Percentiles rank a stretch among this genome's conserved stretches.
Evolutionary conservation across 73 alveolate genomes (phyloP).

Genomic region (Blepharisma stoltei): DNA sequence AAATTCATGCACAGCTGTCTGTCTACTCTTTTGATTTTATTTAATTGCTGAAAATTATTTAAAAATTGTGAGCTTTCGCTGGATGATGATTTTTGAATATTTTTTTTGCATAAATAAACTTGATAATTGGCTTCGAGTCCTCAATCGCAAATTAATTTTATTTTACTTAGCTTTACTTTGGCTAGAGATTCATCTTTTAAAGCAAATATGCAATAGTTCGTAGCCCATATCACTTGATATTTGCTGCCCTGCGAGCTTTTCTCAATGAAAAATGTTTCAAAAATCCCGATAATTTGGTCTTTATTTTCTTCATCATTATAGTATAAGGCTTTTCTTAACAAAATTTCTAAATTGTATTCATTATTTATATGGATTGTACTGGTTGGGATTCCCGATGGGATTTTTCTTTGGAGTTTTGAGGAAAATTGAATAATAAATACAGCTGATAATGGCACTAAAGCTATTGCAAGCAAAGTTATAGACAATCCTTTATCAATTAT

Average conservation of each 20-base stretch:
- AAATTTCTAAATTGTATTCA: neutral
- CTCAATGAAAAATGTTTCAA: neutral
- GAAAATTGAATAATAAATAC: neutral
- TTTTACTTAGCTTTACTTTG: neutral
- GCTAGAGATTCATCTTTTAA: slow-evolving; percentile 6
- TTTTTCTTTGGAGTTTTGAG: neutral
- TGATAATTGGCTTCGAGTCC: neutral
- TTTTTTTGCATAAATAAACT: neutral
- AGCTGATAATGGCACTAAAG: neutral
- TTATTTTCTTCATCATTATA: neutral
- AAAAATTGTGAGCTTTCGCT: neutral
- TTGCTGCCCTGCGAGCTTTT: neutral
- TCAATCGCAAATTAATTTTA: neutral
- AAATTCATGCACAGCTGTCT: neutral
- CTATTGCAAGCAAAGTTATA: neutral
- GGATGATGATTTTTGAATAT: neutral
- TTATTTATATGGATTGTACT: neutral
- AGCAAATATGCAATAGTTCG: neutral
- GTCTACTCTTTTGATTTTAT: slow-evolving; percentile 1
- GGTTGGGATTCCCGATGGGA: neutral
- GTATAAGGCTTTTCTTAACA: neutral
- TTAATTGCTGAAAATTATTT: neutral
- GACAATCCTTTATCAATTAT: neutral
- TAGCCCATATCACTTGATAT: neutral
- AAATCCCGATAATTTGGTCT: neutral